phyloP scores from a whole-genome alignment of 176 grass and related monocot genomes.

The Musa beccarii region DNA sequence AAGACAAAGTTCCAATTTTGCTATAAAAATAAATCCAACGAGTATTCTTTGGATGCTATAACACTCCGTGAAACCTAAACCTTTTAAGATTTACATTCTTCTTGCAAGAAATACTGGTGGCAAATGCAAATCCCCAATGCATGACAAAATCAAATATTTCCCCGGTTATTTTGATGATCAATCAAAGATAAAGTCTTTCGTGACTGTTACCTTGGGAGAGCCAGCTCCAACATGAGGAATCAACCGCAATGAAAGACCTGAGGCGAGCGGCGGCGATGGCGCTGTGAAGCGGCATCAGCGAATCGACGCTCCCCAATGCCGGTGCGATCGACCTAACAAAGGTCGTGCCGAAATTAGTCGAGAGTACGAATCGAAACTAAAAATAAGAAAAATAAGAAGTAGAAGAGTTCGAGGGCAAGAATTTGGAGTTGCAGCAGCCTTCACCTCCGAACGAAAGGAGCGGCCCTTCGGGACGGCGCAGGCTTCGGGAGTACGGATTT shows the following conservation, averaged over 20 bases:
- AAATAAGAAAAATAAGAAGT: neutral
- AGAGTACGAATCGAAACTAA: neutral
- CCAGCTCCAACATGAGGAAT: conserved; percentile 47
- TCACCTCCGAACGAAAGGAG: neutral
- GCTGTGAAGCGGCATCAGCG: conserved; percentile 45
- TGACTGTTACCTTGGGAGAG: conserved; percentile 42
- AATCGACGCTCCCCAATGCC: conserved; percentile 17
- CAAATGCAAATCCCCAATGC: neutral
- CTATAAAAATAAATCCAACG: neutral
- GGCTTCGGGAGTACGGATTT: neutral
- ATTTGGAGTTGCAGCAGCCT: neutral
- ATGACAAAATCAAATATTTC: neutral
- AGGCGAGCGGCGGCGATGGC: conserved; percentile 37
- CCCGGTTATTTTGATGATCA: neutral
- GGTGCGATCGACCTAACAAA: neutral
- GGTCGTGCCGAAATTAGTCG: neutral
- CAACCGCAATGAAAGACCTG: conserved; percentile 42
- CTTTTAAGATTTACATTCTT: neutral
- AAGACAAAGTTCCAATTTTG: conserved; percentile 22
- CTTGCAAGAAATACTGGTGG: neutral
- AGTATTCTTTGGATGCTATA: neutral
- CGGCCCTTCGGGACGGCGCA: neutral
- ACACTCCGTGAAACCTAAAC: neutral
- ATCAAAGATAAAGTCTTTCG: neutral
- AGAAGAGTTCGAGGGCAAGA: neutral